Percentiles rank a stretch among this genome's conserved stretches.
phyloP scores from a whole-genome alignment of 2,329 filamentous ascomycete species.

The Xylaria arbuscula region DNA sequence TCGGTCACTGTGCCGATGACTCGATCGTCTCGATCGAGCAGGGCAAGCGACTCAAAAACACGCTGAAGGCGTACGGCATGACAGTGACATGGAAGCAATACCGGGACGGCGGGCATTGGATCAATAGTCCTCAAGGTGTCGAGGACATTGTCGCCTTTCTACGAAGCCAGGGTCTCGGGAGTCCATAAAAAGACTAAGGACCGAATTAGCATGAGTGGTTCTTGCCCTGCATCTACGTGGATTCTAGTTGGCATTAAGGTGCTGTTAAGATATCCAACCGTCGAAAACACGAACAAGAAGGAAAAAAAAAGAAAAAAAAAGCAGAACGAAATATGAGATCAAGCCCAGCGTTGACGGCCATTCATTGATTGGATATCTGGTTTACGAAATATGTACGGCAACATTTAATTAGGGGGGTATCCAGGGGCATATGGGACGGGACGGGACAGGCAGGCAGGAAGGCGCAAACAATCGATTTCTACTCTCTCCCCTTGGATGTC shows the following conservation, averaged over 20 bases:
- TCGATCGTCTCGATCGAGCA: slow-evolving; percentile 53
- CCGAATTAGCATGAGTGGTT: background rate
- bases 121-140: slow-evolving; percentile 56
- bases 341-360: too few species aligned
- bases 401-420: too few species aligned
- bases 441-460: background rate
- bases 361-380: too few species aligned
- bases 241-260: too few species aligned
- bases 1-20: slow-evolving; percentile 60
- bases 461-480: background rate
- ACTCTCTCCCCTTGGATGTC: too few species aligned
- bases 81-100: slow-evolving; percentile 57
- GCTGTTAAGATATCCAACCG: too few species aligned
- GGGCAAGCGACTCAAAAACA: slow-evolving; percentile 52
- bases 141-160: slow-evolving; percentile 51
- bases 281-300: too few species aligned
- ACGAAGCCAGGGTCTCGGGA: background rate
- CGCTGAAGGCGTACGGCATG: slow-evolving; percentile 53
- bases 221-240: too few species aligned
- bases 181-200: background rate
- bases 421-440: too few species aligned
- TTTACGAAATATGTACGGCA: too few species aligned
- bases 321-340: too few species aligned
- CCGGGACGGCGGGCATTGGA: slow-evolving; percentile 56
- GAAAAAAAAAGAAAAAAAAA: too few species aligned